Evolutionary conservation across 1,139 yeast species (phyloP), one percentile per base, ranked within the genome.

Genomic region (Meyerozyma guilliermondii): DNA sequence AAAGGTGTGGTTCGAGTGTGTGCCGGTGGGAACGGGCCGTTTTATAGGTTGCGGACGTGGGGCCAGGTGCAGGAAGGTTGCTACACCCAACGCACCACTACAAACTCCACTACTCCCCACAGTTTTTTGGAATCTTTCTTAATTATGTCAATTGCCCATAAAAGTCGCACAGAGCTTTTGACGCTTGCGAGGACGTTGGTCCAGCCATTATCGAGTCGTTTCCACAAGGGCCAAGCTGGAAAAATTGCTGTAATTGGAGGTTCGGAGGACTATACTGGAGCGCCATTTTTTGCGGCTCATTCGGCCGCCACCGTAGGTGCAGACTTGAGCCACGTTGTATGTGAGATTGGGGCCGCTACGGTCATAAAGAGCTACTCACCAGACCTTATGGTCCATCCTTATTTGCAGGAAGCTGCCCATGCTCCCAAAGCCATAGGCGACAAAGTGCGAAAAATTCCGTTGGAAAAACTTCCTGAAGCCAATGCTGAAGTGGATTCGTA

Each of bases 351-450:
- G 34, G 98, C 98, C 0, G 94, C 87, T 1, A 66, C 83, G 0
- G 83, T 87, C 9, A 89, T 92, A 56, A 92, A 92, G 63, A 65
- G 83, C 37, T 92, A 92, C 62, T 80, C 95, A 7, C 98, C 98
- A 0, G 92, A 92, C 58, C 66, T 92, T 42, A 92, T 92, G 97
- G 95, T 92, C 2, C 98, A 92, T 64, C 98, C 98, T 0, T 88
- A 87, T 58, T 63, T 92, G 52, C 64, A 62, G 44, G 76, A 70
- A 39, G 49, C 55, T 46, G 45, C 40, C 46, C 51, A 47, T 39
- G 39, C 41, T 33, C 48, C 47, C 16, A 42, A 55, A 29, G 39
- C 39, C 17, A 11, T 55, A 6, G 33, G 48, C 5, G 43, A 45
- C 6, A 51, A 50, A 2, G 60, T 60, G 37, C 35, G 39, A 14